A percentile compares a stretch with the other conserved stretches of the same genome.
These are phyloP conservation scores for Cladosporium sp. DNA, from an alignment of 2,329 filamentous ascomycete species.

Conservation along the genomic window DNA sequence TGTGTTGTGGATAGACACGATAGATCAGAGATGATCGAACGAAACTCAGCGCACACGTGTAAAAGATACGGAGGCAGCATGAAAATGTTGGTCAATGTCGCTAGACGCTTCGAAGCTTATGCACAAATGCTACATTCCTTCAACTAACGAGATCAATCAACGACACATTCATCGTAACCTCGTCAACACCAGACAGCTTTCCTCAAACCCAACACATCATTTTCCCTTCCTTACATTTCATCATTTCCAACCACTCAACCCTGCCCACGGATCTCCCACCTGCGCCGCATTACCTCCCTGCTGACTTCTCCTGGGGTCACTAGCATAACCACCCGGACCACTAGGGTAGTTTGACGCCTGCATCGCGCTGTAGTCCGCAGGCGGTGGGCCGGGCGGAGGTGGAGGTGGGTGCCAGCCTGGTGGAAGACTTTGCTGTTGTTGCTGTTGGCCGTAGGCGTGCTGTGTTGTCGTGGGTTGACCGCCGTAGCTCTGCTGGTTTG, in stretches of 20 bases:
- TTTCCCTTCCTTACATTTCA: background rate
- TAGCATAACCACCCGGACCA: slow-evolving; percentile 54
- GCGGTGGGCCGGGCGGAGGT: slow-evolving; percentile 61
- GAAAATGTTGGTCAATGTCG: too few relatives aligned
- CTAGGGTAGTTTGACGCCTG: slow-evolving; percentile 37
- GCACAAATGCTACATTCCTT: too few relatives aligned
- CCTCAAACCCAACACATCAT: background rate
- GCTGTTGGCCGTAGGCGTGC: slow-evolving; percentile 55
- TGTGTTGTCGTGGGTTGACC: slow-evolving; percentile 48
- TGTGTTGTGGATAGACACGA: too few relatives aligned
- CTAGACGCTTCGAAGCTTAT: too few relatives aligned
- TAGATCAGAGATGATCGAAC: too few relatives aligned
- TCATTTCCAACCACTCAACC: slow-evolving; percentile 66
- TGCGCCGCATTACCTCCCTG: slow-evolving; percentile 30
- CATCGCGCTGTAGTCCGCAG: slow-evolving; percentile 49
- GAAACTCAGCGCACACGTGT: too few relatives aligned
- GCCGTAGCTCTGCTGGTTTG: slow-evolving; percentile 36
- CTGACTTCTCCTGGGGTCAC: slow-evolving; percentile 40
- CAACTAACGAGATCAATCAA: too few relatives aligned
- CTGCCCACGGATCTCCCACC: slow-evolving; percentile 62
- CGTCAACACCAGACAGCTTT: background rate
- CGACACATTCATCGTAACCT: too few relatives aligned
- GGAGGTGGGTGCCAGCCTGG: slow-evolving; percentile 65
- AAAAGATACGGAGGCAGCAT: too few relatives aligned
- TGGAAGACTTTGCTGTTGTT: slow-evolving; percentile 46